Evolutionary conservation across 1,284 basidiomycete genomes (phyloP).

Genomic region (Puccinia hordei): DNA sequence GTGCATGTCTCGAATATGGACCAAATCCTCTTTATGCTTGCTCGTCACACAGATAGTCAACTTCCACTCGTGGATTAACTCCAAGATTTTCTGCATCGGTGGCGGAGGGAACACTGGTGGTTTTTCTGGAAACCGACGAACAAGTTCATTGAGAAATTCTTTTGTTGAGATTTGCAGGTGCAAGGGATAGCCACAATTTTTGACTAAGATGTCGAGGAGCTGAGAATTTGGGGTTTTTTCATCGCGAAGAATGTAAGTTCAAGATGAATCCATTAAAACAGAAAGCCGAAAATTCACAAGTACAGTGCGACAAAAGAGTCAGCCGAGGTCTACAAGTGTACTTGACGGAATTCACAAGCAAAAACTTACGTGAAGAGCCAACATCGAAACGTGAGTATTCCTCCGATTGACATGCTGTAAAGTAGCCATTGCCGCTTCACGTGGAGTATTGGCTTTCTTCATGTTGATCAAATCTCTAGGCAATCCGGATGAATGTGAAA

Average conservation of each 20-base stretch:
- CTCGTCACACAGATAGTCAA: constrained; percentile 85
- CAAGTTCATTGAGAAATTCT: constrained; percentile 97
- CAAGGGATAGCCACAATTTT: constrained; percentile 92
- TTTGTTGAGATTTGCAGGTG: constrained; percentile 98
- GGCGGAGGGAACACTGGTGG: constrained; percentile 92
- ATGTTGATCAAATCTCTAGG: constrained; percentile 70
- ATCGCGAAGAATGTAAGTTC: constrained; percentile 56
- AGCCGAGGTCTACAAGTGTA: not conserved
- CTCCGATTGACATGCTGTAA: constrained; percentile 82
- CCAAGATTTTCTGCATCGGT: constrained; percentile 90
- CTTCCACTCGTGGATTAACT: constrained; percentile 93
- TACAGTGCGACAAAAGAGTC: not conserved
- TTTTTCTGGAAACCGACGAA: constrained; percentile 93
- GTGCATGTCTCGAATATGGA: constrained; percentile 98
- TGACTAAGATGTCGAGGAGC: constrained; percentile 88
- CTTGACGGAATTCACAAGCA: not conserved
- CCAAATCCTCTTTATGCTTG: constrained; percentile 93
- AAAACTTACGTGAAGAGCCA: constrained; percentile 64
- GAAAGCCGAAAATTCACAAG: constrained; percentile 5
- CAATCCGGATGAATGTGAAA: not conserved
- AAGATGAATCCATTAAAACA: constrained; percentile 7
- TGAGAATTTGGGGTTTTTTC: constrained; percentile 51
- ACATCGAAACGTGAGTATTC: constrained; percentile 82
- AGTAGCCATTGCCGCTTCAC: constrained; percentile 82
- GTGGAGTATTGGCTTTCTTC: constrained; percentile 94